Evolutionary conservation across 1,284 basidiomycete species (phyloP), one percentile per base, ranked within the genome.

Genomic region (Sporisorium reilianum): DNA sequence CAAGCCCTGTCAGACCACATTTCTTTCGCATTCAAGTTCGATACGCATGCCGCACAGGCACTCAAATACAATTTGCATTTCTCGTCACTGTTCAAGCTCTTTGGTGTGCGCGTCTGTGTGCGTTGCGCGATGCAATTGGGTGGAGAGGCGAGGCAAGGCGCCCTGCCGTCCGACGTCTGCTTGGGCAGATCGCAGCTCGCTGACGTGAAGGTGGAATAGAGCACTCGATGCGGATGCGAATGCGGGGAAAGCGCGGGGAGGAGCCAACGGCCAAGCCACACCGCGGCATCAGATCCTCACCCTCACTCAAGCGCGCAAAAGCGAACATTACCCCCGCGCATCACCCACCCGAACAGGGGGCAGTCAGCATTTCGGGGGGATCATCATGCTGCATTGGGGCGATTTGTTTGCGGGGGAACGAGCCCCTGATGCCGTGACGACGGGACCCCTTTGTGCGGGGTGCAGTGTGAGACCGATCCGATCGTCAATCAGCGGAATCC

Each of bases 1-100:
- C 36, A 51, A 61, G 49, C 59, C 57, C 54, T 38, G 26, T 46
- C 46, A n/a, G 23, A 49, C 28, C 25, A 52, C 36, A 40, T 41
- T n/a, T 28, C 18, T 23, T 30, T 42, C 45, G 66, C 66, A 69
- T 69, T 60, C 42, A 8, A 69, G 52, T 44, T 34, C 36, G 50
- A n/a, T 57, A 26, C 67, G 59, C 64, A 67, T 61, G 64, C 55
- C 53, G 55, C 55, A 54, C 25, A 40, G 55, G 46, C 14, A 30
- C 38, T 14, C 40, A 42, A 40, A 41, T 54, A 49, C 59, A 64
- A 53, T 55, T 36, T 45, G 32, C 48, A 28, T 36, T 49, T 42
- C 22, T 50, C 40, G 36, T 28, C 40, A 10, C 41, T 20, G 20
- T 45, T 41, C 11, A 3, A n/a, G n/a, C n/a, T 26, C 22, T 22